A percentile compares a stretch with the other conserved stretches of the same genome.
Conservation (phyloP, 805 yeast genomes). For the Myxozyma geophila region DNA sequence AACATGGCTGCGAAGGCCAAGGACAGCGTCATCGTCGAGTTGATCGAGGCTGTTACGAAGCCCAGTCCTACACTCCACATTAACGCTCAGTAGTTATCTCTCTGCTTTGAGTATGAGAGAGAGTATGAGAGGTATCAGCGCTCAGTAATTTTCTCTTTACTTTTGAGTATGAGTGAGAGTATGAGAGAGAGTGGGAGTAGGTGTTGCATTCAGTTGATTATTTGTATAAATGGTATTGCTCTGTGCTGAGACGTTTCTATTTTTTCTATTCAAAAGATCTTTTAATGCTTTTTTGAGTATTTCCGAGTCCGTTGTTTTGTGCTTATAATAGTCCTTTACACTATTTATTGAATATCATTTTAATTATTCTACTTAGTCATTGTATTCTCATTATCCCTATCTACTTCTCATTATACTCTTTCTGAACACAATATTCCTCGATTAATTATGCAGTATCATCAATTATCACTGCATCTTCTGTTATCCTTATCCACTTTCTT, state of each 20-base stretch:
- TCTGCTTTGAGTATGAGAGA: neutral
- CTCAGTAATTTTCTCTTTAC: constrained; percentile 43
- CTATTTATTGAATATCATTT: too few relatives aligned
- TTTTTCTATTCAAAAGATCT: neutral
- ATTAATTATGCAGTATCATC: too few relatives aligned
- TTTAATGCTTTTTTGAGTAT: neutral
- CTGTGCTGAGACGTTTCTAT: too few relatives aligned
- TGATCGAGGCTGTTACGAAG: constrained; percentile 75
- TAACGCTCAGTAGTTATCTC: constrained; percentile 56
- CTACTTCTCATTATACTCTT: too few relatives aligned
- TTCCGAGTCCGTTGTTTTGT: too few relatives aligned
- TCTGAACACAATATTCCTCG: too few relatives aligned
- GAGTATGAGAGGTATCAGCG: too few relatives aligned
- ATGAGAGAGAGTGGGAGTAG: neutral
- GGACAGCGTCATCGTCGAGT: constrained; percentile 67
- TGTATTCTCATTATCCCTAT: too few relatives aligned
- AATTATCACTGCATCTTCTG: too few relatives aligned
- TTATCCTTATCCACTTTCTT: too few relatives aligned
- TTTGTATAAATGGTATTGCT: constrained; percentile 3
- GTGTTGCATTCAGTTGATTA: neutral
- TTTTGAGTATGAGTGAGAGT: neutral
- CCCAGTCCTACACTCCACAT: constrained; percentile 85
- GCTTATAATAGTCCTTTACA: too few relatives aligned
- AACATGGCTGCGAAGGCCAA: constrained; percentile 66
- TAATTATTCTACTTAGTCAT: too few relatives aligned